These are phyloP conservation scores for Paramecium sonneborni DNA, from an alignment of 73 alveolate genomes.

Conservation along the genomic window DNA sequence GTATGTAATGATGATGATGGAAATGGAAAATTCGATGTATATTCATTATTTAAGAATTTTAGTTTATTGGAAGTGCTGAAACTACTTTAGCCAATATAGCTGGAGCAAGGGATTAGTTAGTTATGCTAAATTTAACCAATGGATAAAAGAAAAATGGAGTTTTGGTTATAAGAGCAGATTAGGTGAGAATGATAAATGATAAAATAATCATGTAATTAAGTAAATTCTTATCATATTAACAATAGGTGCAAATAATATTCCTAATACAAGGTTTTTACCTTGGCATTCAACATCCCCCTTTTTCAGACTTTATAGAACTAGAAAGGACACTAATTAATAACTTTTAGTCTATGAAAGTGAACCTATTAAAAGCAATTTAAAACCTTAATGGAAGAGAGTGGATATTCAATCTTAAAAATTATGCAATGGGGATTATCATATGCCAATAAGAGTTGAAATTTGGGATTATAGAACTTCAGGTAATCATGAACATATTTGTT, in stretches of 20 bases:
- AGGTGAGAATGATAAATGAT: slow-evolving; percentile 47
- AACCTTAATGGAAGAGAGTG: slow-evolving; percentile 68
- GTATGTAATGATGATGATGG: slow-evolving; percentile 51
- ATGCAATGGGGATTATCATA: slow-evolving; percentile 80
- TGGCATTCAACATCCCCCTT: slow-evolving; percentile 53
- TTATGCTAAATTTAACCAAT: not conserved
- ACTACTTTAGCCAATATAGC: slow-evolving; percentile 38
- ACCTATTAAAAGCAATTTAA: slow-evolving; percentile 10
- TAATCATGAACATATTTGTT: slow-evolving; percentile 68
- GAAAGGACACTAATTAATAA: slow-evolving; percentile 44
- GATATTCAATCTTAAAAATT: slow-evolving; percentile 70
- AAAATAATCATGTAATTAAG: slow-evolving; percentile 39
- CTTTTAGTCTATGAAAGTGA: slow-evolving; percentile 65
- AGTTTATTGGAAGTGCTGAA: slow-evolving; percentile 34
- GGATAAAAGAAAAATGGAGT: not conserved
- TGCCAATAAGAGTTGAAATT: slow-evolving; percentile 72
- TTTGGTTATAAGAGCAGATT: slow-evolving; percentile 22
- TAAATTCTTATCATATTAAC: not conserved
- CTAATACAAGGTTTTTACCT: slow-evolving; percentile 38
- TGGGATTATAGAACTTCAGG: slow-evolving; percentile 74
- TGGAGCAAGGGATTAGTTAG: slow-evolving; percentile 1
- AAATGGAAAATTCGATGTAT: slow-evolving; percentile 26
- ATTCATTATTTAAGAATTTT: not conserved
- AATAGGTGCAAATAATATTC: slow-evolving; percentile 56
- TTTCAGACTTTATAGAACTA: slow-evolving; percentile 40